Conservation (phyloP, 1,284 basidiomycete genomes). For the Wallemia ichthyophaga region DNA sequence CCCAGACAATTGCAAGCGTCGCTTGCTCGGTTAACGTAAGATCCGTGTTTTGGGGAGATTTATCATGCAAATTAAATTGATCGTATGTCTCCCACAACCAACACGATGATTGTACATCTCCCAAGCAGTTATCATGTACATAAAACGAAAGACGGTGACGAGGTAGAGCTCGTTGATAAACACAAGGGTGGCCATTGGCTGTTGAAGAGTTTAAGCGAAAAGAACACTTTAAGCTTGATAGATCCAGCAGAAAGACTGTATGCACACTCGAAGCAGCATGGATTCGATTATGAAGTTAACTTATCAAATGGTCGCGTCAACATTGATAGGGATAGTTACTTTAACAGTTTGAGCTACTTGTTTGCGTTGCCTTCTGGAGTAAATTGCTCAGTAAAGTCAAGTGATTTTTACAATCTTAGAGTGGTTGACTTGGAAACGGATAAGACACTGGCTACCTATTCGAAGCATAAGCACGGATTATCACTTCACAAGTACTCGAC, state of each 20-base stretch:
- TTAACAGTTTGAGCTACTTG: neutral
- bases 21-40: too few relatives aligned
- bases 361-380: neutral
- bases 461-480: neutral
- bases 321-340: neutral
- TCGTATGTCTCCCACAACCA: too few relatives aligned
- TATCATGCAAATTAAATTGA: too few relatives aligned
- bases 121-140: neutral
- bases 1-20: too few relatives aligned
- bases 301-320: neutral
- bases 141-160: neutral
- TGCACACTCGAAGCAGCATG: neutral
- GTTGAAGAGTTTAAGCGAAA: neutral
- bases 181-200: neutral
- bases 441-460: neutral
- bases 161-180: neutral
- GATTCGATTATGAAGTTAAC: neutral
- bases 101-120: too few relatives aligned
- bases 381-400: neutral
- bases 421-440: neutral
- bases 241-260: neutral
- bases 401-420: neutral
- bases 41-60: too few relatives aligned
- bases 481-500: neutral
- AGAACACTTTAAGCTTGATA: neutral